Percentiles rank a stretch among this genome's conserved stretches.
Conservation (phyloP, 169 alveolate species). For the Babesia sp. region DNA sequence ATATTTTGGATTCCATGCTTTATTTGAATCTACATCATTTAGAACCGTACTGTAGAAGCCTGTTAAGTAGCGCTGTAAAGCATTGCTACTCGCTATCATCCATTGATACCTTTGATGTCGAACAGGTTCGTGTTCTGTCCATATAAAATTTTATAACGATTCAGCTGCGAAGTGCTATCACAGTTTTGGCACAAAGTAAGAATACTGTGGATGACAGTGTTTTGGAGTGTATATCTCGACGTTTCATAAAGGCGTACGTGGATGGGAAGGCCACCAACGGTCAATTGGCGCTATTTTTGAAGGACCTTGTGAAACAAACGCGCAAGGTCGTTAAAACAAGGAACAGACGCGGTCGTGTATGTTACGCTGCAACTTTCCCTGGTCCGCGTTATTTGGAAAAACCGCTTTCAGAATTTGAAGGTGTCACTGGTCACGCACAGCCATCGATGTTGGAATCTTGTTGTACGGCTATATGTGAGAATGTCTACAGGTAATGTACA, state of each 20-base stretch:
- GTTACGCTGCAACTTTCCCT: conserved; percentile 8
- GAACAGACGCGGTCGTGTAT: conserved; percentile 32
- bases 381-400: conserved; percentile 53
- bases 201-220: conserved; percentile 25
- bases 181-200: conserved; percentile 42
- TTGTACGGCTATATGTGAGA: conserved; percentile 55
- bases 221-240: conserved; percentile 38
- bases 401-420: conserved; percentile 15
- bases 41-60: conserved; percentile 37
- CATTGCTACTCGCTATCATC: conserved; percentile 34
- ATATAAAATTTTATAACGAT: not conserved
- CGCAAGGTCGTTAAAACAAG: conserved; percentile 12
- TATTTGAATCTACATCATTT: conserved; percentile 47
- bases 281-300: conserved; percentile 47
- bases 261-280: conserved; percentile 39
- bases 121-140: conserved; percentile 35
- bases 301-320: conserved; percentile 65
- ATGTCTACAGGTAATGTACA: conserved; percentile 39
- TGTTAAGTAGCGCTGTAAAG: conserved; percentile 36
- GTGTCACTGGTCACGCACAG: conserved; percentile 14
- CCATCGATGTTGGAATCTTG: conserved; percentile 51
- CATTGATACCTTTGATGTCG: conserved; percentile 51
- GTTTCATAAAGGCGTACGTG: conserved; percentile 37
- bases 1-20: conserved; percentile 56
- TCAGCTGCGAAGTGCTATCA: conserved; percentile 45